Evolutionary conservation across 345 rosid genomes (phyloP), one percentile per base, ranked within the genome.

Genomic region (Reutealis trisperma): DNA sequence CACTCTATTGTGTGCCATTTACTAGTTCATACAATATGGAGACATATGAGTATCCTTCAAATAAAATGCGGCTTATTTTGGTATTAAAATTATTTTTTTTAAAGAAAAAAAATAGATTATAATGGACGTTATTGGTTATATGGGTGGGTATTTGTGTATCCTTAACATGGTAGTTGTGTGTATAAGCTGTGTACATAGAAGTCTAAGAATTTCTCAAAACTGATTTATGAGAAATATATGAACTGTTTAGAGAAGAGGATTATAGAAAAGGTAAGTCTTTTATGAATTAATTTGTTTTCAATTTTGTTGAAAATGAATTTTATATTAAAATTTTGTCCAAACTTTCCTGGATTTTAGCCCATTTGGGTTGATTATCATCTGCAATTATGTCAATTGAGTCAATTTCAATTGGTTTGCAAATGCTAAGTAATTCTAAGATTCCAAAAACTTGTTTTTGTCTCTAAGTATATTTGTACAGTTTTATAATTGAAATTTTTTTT

Each of bases 21-120:
- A 73, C 57, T 2, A 6, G 67, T 6, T 7, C 7, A 22, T 59
- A 63, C 0, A 74, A 74, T 9, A 74, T 74, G 77, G 18, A 1
- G 21, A 14, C 51, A 15, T 74, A 74, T 18, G 45, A 62, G 77
- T 74, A 74, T 74, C 77, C 77, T 49, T 16, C 2, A 54, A 2
- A 54, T 54, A 18, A 16, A 54, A 54, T 54, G n/a, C n/a, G 0
- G 5, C 4, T 18, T 54, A 54, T 54, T 54, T 54, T 18, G 16
- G 7, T 4, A 9, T 5, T 5, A 54, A 19, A 54, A 0, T n/a
- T n/a, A n/a, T n/a, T n/a, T 12, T 51, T 12, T 15, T 51, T 51
- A n/a, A n/a, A n/a, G n/a, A n/a, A n/a, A n/a, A n/a, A n/a, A n/a
- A n/a, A n/a, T 47, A 51, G 15, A 51, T 2, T 51, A 51, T 14